Percentiles rank a stretch among this genome's conserved stretches.
Conservation (phyloP, 2,329 filamentous ascomycete genomes). For the Thelonectria discophora region DNA sequence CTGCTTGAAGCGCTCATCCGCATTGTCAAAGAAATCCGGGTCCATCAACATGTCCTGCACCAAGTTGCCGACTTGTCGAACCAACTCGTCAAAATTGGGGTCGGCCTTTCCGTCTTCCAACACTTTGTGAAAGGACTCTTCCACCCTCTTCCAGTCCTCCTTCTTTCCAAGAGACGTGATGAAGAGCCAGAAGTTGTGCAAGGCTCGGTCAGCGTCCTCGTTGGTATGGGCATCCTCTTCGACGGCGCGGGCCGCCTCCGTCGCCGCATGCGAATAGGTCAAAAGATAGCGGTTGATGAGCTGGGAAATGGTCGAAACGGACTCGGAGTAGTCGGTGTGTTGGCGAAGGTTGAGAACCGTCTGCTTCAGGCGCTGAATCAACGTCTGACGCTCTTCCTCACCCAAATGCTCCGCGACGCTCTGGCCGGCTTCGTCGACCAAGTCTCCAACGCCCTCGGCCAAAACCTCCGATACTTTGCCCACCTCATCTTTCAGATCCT, state of each 20-base stretch:
- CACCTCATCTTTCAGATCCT: conserved; percentile 70
- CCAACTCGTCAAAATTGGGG: conserved; percentile 81
- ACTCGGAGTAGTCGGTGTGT: conserved; percentile 84
- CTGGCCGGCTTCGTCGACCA: conserved; percentile 67
- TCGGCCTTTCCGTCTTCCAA: conserved; percentile 79
- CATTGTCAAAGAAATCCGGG: conserved; percentile 83
- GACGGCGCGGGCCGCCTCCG: conserved; percentile 71
- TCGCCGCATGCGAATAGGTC: conserved; percentile 77
- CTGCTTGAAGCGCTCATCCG: conserved; percentile 63
- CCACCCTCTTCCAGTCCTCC: conserved; percentile 78
- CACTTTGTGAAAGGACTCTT: conserved; percentile 73
- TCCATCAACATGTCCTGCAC: conserved; percentile 85
- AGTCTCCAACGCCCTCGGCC: conserved; percentile 61
- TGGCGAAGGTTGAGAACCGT: conserved; percentile 78
- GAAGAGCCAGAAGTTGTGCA: conserved; percentile 83
- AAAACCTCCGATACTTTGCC: conserved; percentile 63
- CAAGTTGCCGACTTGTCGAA: conserved; percentile 76
- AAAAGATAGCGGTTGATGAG: conserved; percentile 82
- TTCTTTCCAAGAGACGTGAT: conserved; percentile 80
- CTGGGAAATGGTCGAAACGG: conserved; percentile 79
- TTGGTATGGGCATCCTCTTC: conserved; percentile 79
- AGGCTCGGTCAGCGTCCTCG: conserved; percentile 75
- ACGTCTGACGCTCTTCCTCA: conserved; percentile 75
- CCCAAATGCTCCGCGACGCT: conserved; percentile 79
- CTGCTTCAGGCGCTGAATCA: conserved; percentile 79